These are phyloP conservation scores for Kluyveromyces nonfermentans DNA, from an alignment of 805 yeast genomes.

Conservation along the genomic window DNA sequence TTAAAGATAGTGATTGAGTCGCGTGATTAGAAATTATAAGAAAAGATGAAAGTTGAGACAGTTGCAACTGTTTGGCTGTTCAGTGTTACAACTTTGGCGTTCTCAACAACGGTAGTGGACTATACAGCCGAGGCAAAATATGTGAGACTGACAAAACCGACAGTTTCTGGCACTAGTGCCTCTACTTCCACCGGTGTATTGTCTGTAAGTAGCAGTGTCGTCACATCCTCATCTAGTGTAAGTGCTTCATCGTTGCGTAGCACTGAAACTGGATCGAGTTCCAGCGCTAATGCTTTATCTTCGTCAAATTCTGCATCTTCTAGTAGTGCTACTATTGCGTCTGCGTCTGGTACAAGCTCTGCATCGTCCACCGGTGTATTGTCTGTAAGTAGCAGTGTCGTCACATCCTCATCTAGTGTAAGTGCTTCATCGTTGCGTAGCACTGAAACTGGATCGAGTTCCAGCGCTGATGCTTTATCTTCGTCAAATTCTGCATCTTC, in stretches of 20 bases:
- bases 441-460: background rate
- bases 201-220: background rate
- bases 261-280: background rate
- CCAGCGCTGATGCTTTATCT: background rate
- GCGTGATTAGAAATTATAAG: background rate
- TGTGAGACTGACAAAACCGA: slow-evolving; percentile 1
- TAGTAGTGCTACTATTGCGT: slow-evolving; percentile 6
- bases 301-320: background rate
- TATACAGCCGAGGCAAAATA: slow-evolving; percentile 8
- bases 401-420: background rate
- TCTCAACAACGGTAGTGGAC: slow-evolving; percentile 14
- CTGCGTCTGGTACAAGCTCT: slow-evolving; percentile 5
- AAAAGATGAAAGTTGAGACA: background rate
- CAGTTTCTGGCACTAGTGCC: slow-evolving; percentile 1
- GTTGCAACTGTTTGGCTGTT: slow-evolving; percentile 1
- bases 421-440: background rate
- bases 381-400: background rate
- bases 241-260: background rate
- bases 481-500: background rate
- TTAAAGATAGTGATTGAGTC: too few relatives aligned
- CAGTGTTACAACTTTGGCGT: slow-evolving; percentile 10
- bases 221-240: background rate
- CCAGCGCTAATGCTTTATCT: background rate
- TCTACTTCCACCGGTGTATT: slow-evolving; percentile 5
- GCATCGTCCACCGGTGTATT: background rate